Evolutionary conservation across 768 basidiomycete species (phyloP), one percentile per base, ranked within the genome.

Genomic region (Boletus insuetus): DNA sequence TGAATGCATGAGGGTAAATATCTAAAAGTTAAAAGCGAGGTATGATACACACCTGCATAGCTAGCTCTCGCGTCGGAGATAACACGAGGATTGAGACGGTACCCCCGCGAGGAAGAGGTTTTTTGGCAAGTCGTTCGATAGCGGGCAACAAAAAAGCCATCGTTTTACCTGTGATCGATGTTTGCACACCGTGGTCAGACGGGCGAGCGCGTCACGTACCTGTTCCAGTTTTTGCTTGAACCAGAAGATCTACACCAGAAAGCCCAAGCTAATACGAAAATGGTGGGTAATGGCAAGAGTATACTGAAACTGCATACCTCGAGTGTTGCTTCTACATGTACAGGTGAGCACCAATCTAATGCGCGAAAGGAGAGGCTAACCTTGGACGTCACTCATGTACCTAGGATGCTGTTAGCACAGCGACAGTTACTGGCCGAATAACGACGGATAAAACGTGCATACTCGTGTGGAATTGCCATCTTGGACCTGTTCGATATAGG

Each of bases 101-200:
- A 0, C 58, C 64, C 7, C 0, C 16, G 48, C 49, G 58, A 24
- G 43, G 35, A 37, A 58, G 65, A 51, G 78, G 75, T 60, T 79
- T 76, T 54, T 76, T 69, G 68, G 78, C 79, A 20, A 89, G 73
- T 44, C 78, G 81, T 64, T 91, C 87, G 40, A 91, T 75, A 31
- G 88, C 83, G 0, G 89, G 89, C n/a, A 91, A 71, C 17, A 86
- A 81, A 65, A 91, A 91, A 5, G 86, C 87, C 35, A 86, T 79
- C 12, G 87, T 89, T 74, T 88, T 88, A 46, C 86, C 86, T 61
- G 16, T 12, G 11, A 47, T 22, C 9, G 17, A 14, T 14, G 38
- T 62, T 45, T 48, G 26, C 11, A 45, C 26, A 29, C 7, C 2
- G 24, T 7, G 1, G 19, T 26, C 2, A 12, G 45, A 37, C 10